These are phyloP conservation scores for Linum tenue DNA, from an alignment of 345 rosid species.

Conservation along the genomic window DNA sequence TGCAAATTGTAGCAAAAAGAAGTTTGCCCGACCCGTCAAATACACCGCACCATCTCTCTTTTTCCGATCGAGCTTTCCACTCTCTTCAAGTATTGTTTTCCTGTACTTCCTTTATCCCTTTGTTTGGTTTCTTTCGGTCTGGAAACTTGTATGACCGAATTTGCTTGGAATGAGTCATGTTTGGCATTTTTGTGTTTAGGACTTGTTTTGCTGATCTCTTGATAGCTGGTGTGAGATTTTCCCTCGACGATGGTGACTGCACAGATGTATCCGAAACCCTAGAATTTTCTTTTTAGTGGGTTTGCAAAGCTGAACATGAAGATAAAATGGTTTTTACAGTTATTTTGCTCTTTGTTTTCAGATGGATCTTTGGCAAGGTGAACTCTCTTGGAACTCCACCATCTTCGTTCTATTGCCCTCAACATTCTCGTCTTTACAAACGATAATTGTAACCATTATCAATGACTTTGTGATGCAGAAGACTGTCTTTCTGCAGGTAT, in stretches of 20 bases:
- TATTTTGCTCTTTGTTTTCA: conserved; percentile 53
- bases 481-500: too few species aligned
- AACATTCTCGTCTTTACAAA: too few species aligned
- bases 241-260: not conserved
- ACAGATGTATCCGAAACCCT: not conserved
- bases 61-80: conserved; percentile 48
- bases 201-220: not conserved
- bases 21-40: conserved; percentile 49
- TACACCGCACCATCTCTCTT: conserved; percentile 66
- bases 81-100: conserved; percentile 31
- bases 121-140: not conserved
- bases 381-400: conserved; percentile 1
- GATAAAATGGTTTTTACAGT: conserved; percentile 61
- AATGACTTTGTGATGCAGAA: not conserved
- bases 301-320: conserved; percentile 15
- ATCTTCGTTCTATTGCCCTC: too few species aligned
- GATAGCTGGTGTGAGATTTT: too few species aligned
- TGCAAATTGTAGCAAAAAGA: conserved; percentile 16
- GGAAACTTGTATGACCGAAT: not conserved
- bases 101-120: not conserved
- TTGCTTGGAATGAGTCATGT: not conserved
- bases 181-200: not conserved
- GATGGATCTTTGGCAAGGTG: conserved; percentile 77
- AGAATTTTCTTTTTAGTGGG: conserved; percentile 15
- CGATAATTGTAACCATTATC: conserved; percentile 3